Percentiles rank a stretch among this genome's conserved stretches.
Conservation (phyloP, 768 basidiomycete genomes). For the Suillus plorans region DNA sequence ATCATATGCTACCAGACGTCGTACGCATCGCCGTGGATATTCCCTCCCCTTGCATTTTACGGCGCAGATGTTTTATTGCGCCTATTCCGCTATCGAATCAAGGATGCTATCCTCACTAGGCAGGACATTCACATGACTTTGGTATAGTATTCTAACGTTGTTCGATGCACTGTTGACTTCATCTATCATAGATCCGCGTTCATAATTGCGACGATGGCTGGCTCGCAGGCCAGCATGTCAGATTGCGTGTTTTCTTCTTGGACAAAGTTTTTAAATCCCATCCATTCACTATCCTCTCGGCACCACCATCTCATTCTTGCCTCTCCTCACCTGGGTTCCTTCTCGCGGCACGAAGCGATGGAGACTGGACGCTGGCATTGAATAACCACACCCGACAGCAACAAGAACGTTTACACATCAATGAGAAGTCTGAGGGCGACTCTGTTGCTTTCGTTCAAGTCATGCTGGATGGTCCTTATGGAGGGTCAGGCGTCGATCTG, state of each 20-base stretch:
- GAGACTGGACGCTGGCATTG: conserved; percentile 74
- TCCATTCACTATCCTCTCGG: conserved; percentile 73
- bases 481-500: no score
- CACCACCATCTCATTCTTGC: conserved; percentile 55
- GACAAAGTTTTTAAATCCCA: conserved; percentile 78
- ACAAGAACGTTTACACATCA: conserved; percentile 28
- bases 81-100: conserved; percentile 67
- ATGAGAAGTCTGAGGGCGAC: not conserved
- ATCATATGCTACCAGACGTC: conserved; percentile 82
- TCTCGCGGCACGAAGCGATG: conserved; percentile 63
- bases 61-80: conserved; percentile 74
- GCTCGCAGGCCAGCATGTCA: conserved; percentile 56
- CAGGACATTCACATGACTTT: conserved; percentile 69
- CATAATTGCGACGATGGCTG: conserved; percentile 57
- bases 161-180: not conserved
- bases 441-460: conserved; percentile 51
- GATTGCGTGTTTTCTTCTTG: conserved; percentile 44
- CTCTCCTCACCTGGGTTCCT: conserved; percentile 48
- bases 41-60: conserved; percentile 77
- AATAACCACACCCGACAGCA: conserved; percentile 48
- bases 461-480: conserved; percentile 64
- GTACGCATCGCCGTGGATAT: conserved; percentile 83
- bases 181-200: conserved; percentile 44
- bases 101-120: conserved; percentile 67
- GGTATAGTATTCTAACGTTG: conserved; percentile 38